These are phyloP conservation scores for Biscogniauxia marginata DNA, from an alignment of 2,329 filamentous ascomycete species.

Conservation along the genomic window DNA sequence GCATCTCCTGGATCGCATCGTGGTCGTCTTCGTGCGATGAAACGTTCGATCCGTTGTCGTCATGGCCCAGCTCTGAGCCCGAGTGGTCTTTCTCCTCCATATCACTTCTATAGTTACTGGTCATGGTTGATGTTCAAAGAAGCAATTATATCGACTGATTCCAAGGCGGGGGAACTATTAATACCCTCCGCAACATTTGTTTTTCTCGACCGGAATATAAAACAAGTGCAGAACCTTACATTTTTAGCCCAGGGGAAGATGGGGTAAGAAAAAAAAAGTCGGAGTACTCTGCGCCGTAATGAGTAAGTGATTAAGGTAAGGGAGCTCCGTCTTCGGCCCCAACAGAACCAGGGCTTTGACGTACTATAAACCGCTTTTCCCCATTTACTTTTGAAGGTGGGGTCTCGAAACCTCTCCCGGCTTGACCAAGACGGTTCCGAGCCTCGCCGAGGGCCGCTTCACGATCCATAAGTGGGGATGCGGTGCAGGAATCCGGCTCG, in stretches of 20 bases:
- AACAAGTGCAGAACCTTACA: constrained; percentile 1
- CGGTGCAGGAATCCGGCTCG: constrained; percentile 20
- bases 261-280: constrained; percentile 5
- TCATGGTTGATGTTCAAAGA: constrained; percentile 17
- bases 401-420: constrained; percentile 6
- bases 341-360: constrained; percentile 9
- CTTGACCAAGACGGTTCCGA: constrained; percentile 22
- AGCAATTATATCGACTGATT: constrained; percentile 5
- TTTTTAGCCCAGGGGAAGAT: background rate
- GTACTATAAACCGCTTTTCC: constrained; percentile 16
- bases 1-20: constrained; percentile 7
- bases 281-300: constrained; percentile 5
- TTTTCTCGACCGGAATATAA: background rate
- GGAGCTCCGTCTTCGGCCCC: constrained; percentile 27
- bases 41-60: constrained; percentile 18
- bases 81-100: constrained; percentile 21
- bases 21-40: constrained; percentile 11
- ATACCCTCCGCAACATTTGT: constrained; percentile 1
- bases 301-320: too few relatives aligned
- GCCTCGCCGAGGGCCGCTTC: constrained; percentile 15
- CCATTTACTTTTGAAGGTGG: background rate
- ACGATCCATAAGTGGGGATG: constrained; percentile 15
- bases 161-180: background rate
- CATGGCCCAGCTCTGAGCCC: constrained; percentile 8
- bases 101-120: constrained; percentile 4